Evolutionary conservation across 257 asterid genomes (phyloP).

Genomic region (Nyctanthes arbortristis): DNA sequence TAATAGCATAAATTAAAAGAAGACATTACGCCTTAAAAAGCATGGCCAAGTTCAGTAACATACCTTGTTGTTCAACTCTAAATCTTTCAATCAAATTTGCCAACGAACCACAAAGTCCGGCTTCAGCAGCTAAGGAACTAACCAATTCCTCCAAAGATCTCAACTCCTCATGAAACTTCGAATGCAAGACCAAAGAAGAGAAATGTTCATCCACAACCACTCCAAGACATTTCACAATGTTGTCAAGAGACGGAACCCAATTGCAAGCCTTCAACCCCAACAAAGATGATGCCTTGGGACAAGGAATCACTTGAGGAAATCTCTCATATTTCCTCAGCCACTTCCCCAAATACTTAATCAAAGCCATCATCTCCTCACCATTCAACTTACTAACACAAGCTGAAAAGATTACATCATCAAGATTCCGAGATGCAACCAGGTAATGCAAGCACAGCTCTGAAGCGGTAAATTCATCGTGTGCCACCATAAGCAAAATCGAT

Average conservation of each 20-base stretch:
- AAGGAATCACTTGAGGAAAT: slow-evolving; percentile 74
- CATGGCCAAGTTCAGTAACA: slow-evolving; percentile 16
- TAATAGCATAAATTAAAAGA: slow-evolving; percentile 7
- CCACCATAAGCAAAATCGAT: slow-evolving; percentile 68
- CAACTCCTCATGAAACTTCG: slow-evolving; percentile 65
- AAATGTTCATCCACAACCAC: slow-evolving; percentile 82
- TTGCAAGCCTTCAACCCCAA: slow-evolving; percentile 74
- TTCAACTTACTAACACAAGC: slow-evolving; percentile 80
- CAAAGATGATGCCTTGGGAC: slow-evolving; percentile 57
- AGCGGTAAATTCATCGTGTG: slow-evolving; percentile 68
- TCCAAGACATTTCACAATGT: slow-evolving; percentile 59
- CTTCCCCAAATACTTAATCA: slow-evolving; percentile 70
- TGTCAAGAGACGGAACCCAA: slow-evolving; percentile 76
- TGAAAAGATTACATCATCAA: slow-evolving; percentile 75
- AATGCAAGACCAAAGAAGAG: slow-evolving; percentile 72
- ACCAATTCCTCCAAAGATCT: slow-evolving; percentile 54
- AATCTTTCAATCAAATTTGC: slow-evolving; percentile 54
- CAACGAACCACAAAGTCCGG: slow-evolving; percentile 60
- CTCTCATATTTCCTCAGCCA: slow-evolving; percentile 83
- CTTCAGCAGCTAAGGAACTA: slow-evolving; percentile 69
- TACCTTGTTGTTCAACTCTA: slow-evolving; percentile 44
- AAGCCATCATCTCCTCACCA: slow-evolving; percentile 65
- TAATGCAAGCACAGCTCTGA: slow-evolving; percentile 84
- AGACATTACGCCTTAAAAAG: background rate
- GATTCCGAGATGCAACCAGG: slow-evolving; percentile 56